These are phyloP conservation scores for Nosema muscidifuracis DNA, from an alignment of 371 early-diverging fungal genomes.

Conservation along the genomic window DNA sequence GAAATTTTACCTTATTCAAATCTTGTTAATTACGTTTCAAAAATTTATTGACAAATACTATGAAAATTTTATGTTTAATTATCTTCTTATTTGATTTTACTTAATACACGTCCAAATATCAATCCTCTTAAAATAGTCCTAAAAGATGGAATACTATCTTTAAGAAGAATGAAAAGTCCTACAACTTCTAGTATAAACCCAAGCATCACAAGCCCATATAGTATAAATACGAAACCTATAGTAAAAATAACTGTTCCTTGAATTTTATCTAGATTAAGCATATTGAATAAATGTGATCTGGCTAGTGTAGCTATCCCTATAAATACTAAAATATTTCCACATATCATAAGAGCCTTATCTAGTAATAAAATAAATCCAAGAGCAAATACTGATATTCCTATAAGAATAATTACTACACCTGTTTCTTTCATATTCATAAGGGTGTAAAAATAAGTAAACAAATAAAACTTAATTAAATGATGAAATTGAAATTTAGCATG, in stretches of 20 bases:
- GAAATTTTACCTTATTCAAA: no score
- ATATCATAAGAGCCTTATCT: constrained; percentile 49
- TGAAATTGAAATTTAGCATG: no score
- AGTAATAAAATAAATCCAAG: constrained; percentile 37
- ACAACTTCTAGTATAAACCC: constrained; percentile 45
- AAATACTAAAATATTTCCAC: constrained; percentile 45
- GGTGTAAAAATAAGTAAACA: no score
- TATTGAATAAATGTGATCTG: constrained; percentile 21
- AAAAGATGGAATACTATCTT: constrained; percentile 40
- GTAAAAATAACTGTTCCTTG: constrained; percentile 42
- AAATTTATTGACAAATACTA: no score
- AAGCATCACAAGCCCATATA: constrained; percentile 14
- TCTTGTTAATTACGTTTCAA: no score
- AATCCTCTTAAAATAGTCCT: constrained; percentile 25
- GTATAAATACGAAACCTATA: constrained; percentile 34
- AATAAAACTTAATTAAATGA: no score
- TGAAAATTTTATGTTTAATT: no score
- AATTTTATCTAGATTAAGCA: constrained; percentile 27
- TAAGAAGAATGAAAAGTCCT: constrained; percentile 37
- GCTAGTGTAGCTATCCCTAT: constrained; percentile 29
- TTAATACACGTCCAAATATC: constrained; percentile 18
- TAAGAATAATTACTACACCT: constrained; percentile 25
- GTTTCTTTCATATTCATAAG: constrained; percentile 42
- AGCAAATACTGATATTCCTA: constrained; percentile 39
- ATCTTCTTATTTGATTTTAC: constrained; percentile 9